Evolutionary conservation across 495 filamentous ascomycete genomes (phyloP).

Genomic region (Tuber borchii): DNA sequence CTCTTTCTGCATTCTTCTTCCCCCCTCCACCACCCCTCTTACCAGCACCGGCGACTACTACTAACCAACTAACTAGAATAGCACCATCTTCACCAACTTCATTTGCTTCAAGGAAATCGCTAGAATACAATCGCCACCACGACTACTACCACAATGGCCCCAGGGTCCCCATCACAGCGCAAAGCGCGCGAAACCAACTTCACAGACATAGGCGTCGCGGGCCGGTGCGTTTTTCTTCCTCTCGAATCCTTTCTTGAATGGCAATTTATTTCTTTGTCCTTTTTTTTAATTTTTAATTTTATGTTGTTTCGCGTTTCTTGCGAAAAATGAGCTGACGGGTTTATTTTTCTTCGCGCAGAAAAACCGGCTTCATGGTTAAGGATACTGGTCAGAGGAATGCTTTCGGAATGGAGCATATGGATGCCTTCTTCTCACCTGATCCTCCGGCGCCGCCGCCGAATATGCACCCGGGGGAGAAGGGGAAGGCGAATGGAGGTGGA

Average conservation of each 20-base stretch:
- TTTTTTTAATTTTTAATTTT: no score
- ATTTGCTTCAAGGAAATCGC: not conserved
- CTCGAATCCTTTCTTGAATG: not conserved
- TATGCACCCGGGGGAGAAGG: constrained; percentile 36
- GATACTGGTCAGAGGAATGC: constrained; percentile 80
- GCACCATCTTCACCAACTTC: not conserved
- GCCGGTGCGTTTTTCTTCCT: constrained; percentile 48
- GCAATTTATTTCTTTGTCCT: constrained; percentile 13
- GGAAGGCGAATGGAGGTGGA: not conserved
- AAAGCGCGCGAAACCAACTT: constrained; percentile 56
- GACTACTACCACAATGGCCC: constrained; percentile 14
- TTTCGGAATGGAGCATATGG: constrained; percentile 80
- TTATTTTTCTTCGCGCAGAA: constrained; percentile 32
- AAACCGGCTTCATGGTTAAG: constrained; percentile 76
- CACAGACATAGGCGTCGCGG: constrained; percentile 58
- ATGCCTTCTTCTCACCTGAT: constrained; percentile 73
- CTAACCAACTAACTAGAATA: not conserved
- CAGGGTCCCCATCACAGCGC: constrained; percentile 16
- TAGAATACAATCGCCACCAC: not conserved
- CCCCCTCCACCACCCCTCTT: constrained; percentile 2
- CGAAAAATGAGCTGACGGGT: not conserved
- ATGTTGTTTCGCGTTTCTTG: constrained; percentile 8
- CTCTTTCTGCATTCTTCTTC: not conserved
- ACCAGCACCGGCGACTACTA: not conserved
- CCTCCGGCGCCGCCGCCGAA: constrained; percentile 50